Base-by-base conservation (phyloP, 768 basidiomycete genomes). In the Mycena rebaudengoi region DNA sequence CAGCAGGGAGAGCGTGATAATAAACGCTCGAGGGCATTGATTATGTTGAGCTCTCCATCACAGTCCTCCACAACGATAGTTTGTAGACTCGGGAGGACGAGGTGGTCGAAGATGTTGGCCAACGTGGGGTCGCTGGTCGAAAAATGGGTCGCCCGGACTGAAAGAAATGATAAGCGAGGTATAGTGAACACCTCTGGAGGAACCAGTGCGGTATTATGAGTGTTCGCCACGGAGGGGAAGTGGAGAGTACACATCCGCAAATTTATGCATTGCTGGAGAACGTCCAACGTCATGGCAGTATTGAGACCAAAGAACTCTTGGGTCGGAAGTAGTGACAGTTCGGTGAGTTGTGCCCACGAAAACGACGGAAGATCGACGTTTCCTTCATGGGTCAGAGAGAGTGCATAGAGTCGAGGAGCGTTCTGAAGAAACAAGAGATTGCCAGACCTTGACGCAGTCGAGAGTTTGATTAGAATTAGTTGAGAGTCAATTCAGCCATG, bases 371-470 rank as follows among this genome's bases (percentile, higher is more conserved):
- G 49, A 43, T 40, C 41, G 43, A 64, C 62, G n/a, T 64, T 64
- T 14, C 62, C 62, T 7, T 64, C 62, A 18, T 64, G 62, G 7
- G 49, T 53, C 23, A 64, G 33, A 21, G 56, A 51, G 20, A 64
- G 49, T 2, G 41, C 46, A 37, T 35, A 43, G 40, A 64, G 55
- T 13, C 33, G 62, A 20, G 62, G 56, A 11, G 62, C 62, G 25
- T 58, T 48, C 46, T 64, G 62, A 57, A 64, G 62, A 29, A 64
- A 58, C 49, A 64, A 26, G 5, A 64, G 50, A 51, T 58, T 64
- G 32, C 16, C 55, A 25, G 62, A 64, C 62, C 62, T 64, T 50
- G 30, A 3, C 21, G 6, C 10, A 11, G 25, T 23, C 30, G 33
- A 20, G 29, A 30, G 45, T 33, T 12, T 41, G 45, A 41, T 51